Percentiles rank a stretch among this genome's conserved stretches.
Conservation (phyloP, 805 yeast species). For the Lipomyces starkeyi region DNA sequence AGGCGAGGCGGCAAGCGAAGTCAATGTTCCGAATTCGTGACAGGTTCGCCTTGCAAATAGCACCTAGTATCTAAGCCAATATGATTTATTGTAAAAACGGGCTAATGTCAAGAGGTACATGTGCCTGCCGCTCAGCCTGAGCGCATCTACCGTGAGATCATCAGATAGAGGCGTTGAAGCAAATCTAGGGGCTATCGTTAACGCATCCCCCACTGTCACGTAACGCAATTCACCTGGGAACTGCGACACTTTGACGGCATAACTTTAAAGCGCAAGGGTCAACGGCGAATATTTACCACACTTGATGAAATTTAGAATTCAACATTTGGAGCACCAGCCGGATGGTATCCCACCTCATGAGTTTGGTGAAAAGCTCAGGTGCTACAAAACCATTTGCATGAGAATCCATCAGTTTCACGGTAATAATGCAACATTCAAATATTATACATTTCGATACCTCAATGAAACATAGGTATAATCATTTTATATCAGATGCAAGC, state of each 20-base stretch:
- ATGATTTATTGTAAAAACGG: not conserved
- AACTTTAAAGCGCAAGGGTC: not conserved
- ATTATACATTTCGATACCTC: not conserved
- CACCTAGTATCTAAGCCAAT: not conserved
- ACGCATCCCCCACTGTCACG: not conserved
- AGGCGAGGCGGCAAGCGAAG: not conserved
- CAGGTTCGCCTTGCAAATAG: not conserved
- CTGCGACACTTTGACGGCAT: too few species aligned
- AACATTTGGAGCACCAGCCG: not conserved
- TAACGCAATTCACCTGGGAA: not conserved
- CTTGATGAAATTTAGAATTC: not conserved
- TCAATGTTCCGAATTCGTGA: not conserved
- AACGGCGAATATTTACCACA: not conserved
- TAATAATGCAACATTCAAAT: not conserved
- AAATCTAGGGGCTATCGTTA: not conserved
- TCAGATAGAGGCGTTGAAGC: not conserved
- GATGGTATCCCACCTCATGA: not conserved
- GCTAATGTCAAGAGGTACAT: not conserved
- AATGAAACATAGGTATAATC: not conserved
- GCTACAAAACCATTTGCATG: not conserved
- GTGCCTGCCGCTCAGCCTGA: not conserved
- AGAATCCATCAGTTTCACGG: not conserved
- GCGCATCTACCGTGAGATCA: not conserved
- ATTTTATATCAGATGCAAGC: slow-evolving; percentile 1
- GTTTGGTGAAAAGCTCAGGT: not conserved